Evolutionary conservation across 177 flowering plant genomes (phyloP).

Genomic region (Tripterygium wilfordii): DNA sequence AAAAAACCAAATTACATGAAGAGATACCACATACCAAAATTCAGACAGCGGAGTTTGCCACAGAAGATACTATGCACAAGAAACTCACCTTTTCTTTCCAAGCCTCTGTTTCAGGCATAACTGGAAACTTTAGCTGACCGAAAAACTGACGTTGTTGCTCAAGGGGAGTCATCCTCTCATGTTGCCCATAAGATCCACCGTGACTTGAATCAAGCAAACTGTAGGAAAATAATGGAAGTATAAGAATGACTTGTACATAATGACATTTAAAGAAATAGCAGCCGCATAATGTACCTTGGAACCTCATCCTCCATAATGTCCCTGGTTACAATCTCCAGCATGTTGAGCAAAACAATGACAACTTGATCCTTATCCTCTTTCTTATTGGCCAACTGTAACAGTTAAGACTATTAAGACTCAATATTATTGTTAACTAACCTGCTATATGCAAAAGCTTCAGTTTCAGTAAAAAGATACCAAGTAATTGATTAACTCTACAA

Average conservation of each 20-base stretch:
- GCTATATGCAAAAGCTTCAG: too few relatives aligned
- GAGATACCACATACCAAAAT: neutral
- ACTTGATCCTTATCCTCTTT: constrained; percentile 61
- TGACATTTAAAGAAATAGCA: neutral
- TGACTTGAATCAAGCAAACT: constrained; percentile 72
- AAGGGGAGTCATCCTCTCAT: constrained; percentile 54
- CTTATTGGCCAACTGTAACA: constrained; percentile 50
- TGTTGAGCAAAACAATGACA: constrained; percentile 78
- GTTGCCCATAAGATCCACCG: constrained; percentile 42
- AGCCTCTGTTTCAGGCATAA: constrained; percentile 49
- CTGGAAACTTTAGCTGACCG: constrained; percentile 67
- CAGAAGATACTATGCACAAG: too few relatives aligned
- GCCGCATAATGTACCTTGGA: constrained; percentile 34
- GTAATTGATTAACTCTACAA: constrained; percentile 51
- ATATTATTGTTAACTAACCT: too few relatives aligned
- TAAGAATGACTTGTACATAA: neutral
- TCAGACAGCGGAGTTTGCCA: too few relatives aligned
- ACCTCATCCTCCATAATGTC: constrained; percentile 80
- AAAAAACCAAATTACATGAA: too few relatives aligned
- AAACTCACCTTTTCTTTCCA: constrained; percentile 80
- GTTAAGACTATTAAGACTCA: too few relatives aligned
- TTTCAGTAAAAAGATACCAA: constrained; percentile 46
- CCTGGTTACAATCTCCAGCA: constrained; percentile 80
- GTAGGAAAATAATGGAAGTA: constrained; percentile 1
- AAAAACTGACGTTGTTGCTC: constrained; percentile 61